These are phyloP conservation scores for Colletotrichum sp. DNA, from an alignment of 2,329 filamentous ascomycete genomes.

Conservation along the genomic window DNA sequence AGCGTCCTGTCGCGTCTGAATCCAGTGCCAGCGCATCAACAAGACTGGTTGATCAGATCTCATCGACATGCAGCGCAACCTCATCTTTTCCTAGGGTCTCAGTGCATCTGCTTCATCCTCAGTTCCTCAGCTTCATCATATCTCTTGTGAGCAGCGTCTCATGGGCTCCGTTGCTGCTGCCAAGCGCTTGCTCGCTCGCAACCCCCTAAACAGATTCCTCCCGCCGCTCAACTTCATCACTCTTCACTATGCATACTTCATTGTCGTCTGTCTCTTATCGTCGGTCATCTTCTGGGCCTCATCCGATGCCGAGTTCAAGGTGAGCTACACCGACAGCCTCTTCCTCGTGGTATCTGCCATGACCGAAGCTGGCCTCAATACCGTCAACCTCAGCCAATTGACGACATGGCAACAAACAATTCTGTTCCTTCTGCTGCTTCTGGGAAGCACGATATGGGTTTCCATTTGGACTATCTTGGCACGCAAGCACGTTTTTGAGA, in stretches of 20 bases:
- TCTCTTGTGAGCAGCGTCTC: not conserved
- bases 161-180: not conserved
- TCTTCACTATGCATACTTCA: slow-evolving; percentile 72
- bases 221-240: slow-evolving; percentile 65
- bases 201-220: not conserved
- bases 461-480: slow-evolving; percentile 67
- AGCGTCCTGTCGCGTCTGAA: not conserved
- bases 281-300: slow-evolving; percentile 67
- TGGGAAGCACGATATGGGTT: slow-evolving; percentile 71
- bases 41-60: not conserved
- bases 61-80: not conserved
- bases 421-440: slow-evolving; percentile 67
- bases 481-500: slow-evolving; percentile 66
- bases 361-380: slow-evolving; percentile 72
- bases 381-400: slow-evolving; percentile 66
- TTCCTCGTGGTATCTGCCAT: slow-evolving; percentile 72
- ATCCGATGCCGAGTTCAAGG: slow-evolving; percentile 52
- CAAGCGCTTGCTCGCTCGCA: not conserved
- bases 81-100: not conserved
- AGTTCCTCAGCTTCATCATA: no score
- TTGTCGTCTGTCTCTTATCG: slow-evolving; percentile 57
- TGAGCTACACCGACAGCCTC: slow-evolving; percentile 68
- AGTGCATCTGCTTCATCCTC: rapidly evolving
- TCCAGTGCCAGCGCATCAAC: not conserved
- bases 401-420: slow-evolving; percentile 73